Base-by-base conservation (phyloP, 768 basidiomycete genomes). In the Tylopilus subfusipes region DNA sequence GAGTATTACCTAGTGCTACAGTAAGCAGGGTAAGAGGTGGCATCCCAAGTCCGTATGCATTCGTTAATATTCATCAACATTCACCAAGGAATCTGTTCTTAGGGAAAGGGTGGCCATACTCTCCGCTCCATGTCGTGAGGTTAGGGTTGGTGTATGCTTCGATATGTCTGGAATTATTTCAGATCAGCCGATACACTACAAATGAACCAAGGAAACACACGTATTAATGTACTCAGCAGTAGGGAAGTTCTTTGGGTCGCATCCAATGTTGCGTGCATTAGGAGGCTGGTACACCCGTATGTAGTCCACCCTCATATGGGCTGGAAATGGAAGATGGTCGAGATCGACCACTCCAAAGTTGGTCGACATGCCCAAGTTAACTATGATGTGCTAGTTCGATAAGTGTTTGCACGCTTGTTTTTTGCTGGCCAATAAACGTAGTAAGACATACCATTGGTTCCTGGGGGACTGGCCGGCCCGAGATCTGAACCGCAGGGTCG, bases 361-460 rank as follows among this genome's bases (percentile, higher is more conserved):
- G 22, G 73, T 71, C 5, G 81, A 84, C 60, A 86, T 78, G 63
- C 84, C 85, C 64, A 84, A 62, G 63, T 84, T 84, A 27, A 73
- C 59, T 52, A 86, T 73, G 57, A 84, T 75, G 52, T 82, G 80
- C 79, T 82, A 44, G 31, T 53, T 51, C 47, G 21, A 48, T 25
- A 21, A 50, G 30, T 54, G 52, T 46, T 38, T 47, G 31, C 39
- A 7, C 38, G 16, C 21, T 16, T 45, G 16, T 50, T n/a, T n/a
- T n/a, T n/a, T n/a, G n/a, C n/a, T 46, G 10, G 22, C 25, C 12
- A 25, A 6, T n/a, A 29, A 27, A 12, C 36, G 38, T 34, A 31
- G 25, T 14, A 29, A 10, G 33, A 60, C 81, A 44, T 59, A 90
- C 88, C 90, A 94, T 90, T 22, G 93, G 93, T 68, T 97, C 93